Percentiles rank a stretch among this genome's conserved stretches.
phyloP scores from a whole-genome alignment of 768 basidiomycete genomes.

The Boletus pseudopeckii region DNA sequence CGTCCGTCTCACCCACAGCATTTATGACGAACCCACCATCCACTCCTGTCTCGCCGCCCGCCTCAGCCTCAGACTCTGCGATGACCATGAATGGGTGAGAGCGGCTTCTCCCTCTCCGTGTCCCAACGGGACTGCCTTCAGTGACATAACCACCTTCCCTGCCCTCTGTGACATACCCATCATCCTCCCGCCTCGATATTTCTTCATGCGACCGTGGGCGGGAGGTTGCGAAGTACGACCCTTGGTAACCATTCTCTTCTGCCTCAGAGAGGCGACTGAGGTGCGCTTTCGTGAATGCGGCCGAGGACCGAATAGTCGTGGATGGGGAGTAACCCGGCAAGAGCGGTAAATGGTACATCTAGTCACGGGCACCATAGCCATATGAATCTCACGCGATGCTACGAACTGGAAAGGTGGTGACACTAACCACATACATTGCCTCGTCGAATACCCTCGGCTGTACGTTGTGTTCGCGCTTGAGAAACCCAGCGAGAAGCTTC shows the following conservation, averaged over 20 bases:
- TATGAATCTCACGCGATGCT: neutral
- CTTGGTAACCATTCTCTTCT: slow-evolving; percentile 88
- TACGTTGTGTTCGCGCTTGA: slow-evolving; percentile 94
- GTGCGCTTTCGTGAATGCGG: slow-evolving; percentile 55
- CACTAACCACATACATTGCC: slow-evolving; percentile 84
- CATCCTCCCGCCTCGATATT: slow-evolving; percentile 12
- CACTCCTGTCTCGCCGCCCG: slow-evolving; percentile 6
- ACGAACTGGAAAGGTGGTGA: neutral
- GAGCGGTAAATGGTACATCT: slow-evolving; percentile 92
- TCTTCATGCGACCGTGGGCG: slow-evolving; percentile 20
- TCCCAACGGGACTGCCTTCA: slow-evolving; percentile 20
- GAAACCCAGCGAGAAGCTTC: slow-evolving; percentile 77
- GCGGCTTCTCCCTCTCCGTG: slow-evolving; percentile 4
- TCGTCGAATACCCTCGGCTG: slow-evolving; percentile 86
- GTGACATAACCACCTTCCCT: slow-evolving; percentile 63
- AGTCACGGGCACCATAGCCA: neutral
- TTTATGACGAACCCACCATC: slow-evolving; percentile 14
- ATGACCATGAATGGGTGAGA: neutral
- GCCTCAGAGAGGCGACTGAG: slow-evolving; percentile 75
- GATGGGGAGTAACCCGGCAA: slow-evolving; percentile 88
- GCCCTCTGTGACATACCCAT: slow-evolving; percentile 25
- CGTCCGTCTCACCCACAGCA: slow-evolving; percentile 11
- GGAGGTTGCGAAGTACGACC: slow-evolving; percentile 62
- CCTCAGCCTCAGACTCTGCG: slow-evolving; percentile 9
- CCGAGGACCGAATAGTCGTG: slow-evolving; percentile 82